phyloP scores from a whole-genome alignment of 305 asterid genomes.

The Fraxinus platypoda region DNA sequence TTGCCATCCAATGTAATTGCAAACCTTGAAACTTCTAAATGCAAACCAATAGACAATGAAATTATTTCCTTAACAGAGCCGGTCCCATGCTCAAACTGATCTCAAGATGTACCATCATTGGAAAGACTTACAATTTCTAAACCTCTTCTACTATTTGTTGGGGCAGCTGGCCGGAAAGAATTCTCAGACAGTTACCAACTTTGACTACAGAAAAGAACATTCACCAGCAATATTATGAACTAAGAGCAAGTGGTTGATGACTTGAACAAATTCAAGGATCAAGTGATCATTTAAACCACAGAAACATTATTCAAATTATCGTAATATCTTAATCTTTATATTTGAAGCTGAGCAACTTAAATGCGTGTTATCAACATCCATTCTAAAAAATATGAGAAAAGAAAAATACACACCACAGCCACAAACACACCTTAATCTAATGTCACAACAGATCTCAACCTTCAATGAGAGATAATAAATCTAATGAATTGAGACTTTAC shows the following conservation, averaged over 20 bases:
- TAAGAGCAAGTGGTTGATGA: neutral
- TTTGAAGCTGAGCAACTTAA: neutral
- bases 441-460: conserved; percentile 14
- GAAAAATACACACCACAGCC: neutral
- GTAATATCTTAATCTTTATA: neutral
- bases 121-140: neutral
- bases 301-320: neutral
- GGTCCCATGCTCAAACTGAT: neutral
- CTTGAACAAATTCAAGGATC: conserved; percentile 1
- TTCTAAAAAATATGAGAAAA: neutral
- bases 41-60: neutral
- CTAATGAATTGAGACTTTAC: conserved; percentile 38
- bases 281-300: neutral
- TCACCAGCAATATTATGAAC: neutral
- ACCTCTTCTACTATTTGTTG: neutral
- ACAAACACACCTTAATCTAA: neutral
- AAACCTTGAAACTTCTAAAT: neutral
- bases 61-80: neutral
- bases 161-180: neutral
- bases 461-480: conserved; percentile 18
- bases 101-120: neutral
- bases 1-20: neutral
- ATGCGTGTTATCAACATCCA: neutral
- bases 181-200: neutral
- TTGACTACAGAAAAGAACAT: neutral